These are phyloP conservation scores for Mentha longifolia DNA, from an alignment of 257 asterid genomes.

Conservation along the genomic window DNA sequence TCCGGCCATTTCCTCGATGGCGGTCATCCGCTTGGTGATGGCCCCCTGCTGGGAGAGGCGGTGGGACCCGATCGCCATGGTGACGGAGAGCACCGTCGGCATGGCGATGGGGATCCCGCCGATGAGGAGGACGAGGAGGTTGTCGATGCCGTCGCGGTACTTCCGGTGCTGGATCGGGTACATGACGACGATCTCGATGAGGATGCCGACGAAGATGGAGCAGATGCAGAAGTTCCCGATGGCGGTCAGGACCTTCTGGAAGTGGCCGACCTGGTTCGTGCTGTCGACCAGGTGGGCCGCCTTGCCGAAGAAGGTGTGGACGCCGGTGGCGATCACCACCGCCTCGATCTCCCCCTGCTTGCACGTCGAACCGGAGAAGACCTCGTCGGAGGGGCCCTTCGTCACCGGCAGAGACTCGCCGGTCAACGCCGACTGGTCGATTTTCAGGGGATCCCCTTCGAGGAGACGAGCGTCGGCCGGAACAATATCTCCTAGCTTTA, in stretches of 20 bases:
- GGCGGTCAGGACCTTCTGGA: conserved; percentile 91
- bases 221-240: conserved; percentile 95
- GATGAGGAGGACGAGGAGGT: conserved; percentile 79
- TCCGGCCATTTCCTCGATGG: conserved; percentile 97
- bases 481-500: conserved; percentile 84
- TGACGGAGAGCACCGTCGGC: conserved; percentile 93
- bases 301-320: conserved; percentile 96
- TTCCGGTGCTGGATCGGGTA: conserved; percentile 88
- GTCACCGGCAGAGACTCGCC: conserved; percentile 95
- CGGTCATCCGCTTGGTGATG: conserved; percentile 93
- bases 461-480: conserved; percentile 99
- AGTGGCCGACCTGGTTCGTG: conserved; percentile 93
- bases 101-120: conserved; percentile 97
- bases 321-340: conserved; percentile 93
- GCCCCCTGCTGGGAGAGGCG: conserved; percentile 93
- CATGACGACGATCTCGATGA: conserved; percentile 79
- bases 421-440: conserved; percentile 89
- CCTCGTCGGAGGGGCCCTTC: conserved; percentile 76
- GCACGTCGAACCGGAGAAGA: conserved; percentile 94
- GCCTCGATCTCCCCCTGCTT: conserved; percentile 97
- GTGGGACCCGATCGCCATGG: conserved; percentile 97
- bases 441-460: conserved; percentile 87
- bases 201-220: conserved; percentile 80
- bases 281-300: conserved; percentile 97
- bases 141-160: conserved; percentile 90